Evolutionary conservation across 192 early-diverging fungal species (phyloP), one percentile per base, ranked within the genome.

Genomic region (Powellomyces hirtus): DNA sequence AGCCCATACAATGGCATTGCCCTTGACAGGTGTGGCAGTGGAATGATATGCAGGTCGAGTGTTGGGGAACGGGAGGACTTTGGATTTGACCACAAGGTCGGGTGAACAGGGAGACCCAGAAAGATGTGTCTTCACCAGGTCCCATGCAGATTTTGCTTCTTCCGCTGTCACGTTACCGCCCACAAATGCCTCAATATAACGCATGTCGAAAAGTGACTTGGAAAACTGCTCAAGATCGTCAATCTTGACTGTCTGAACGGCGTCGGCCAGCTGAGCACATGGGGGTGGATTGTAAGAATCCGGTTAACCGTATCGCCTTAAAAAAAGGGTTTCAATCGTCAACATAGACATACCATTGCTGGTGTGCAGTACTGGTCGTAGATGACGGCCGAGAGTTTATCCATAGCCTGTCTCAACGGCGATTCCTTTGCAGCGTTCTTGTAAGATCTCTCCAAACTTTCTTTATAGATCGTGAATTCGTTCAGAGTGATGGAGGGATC

Each of bases 391-490:
- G 72, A 70, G 27, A 71, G 37, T 14, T 3, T 67, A 35, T 76
- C 74, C 38, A 50, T 70, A 0, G 74, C 78, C 53, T 76, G 78
- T 2, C 67, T 45, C 46, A 79, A 35, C 2, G 78, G 78, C 27
- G 34, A 51, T 16, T 79, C 63, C 59, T 71, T 73, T 10, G 14
- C 29, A 18, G 57, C 67, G 59, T 79, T 76, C 30, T 67, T 20
- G 56, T 74, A 79, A 0, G 38, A 2, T 53, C 71, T 27, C 35
- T 20, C 18, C 20, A 70, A 34, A 34, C 51, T 64, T 3, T 70
- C 66, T n/a, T 34, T 56, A 42, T 71, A 79, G 31, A 76, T 64
- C 20, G 36, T 62, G 56, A 79, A 79, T 57, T 71, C 60, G 1
- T 3, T 33, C 11, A 14, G 10, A 8, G 56, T 62, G 26, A 71